Conservation (phyloP, 2,329 filamentous ascomycete species). For the Leptographium galeiforme region DNA sequence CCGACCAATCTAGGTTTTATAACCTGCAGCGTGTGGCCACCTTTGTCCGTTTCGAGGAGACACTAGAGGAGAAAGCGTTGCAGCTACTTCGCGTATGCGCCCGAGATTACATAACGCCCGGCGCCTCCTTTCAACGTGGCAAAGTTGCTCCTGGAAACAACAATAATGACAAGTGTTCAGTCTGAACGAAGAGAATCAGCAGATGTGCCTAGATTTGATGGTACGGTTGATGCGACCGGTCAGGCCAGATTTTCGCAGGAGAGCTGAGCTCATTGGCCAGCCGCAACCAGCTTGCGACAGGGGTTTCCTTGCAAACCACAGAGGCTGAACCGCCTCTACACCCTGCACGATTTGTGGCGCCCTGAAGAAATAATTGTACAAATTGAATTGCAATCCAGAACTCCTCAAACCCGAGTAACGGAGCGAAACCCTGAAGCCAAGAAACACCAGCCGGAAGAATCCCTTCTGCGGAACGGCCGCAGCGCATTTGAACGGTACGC, state of each 20-base stretch:
- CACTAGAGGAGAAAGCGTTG: too few species aligned
- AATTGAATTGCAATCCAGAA: not conserved
- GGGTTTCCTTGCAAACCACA: not conserved
- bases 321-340: not conserved
- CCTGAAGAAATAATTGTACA: not conserved
- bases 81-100: too few species aligned
- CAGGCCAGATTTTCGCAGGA: not conserved
- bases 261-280: not conserved
- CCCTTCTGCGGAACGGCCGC: not conserved
- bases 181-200: not conserved
- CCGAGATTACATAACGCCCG: not conserved
- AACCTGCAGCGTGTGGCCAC: too few species aligned
- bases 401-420: not conserved
- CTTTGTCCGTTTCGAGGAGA: too few species aligned
- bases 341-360: not conserved
- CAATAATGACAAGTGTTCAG: not conserved
- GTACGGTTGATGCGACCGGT: not conserved
- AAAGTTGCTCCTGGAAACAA: not conserved
- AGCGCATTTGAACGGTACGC: not conserved
- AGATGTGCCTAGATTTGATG: not conserved
- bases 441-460: not conserved
- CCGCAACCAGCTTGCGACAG: not conserved
- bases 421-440: not conserved
- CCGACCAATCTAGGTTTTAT: too few species aligned
- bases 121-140: not conserved